Evolutionary conservation across 176 grass and related monocot species (phyloP), one percentile per base, ranked within the genome.

Genomic region (Chrysopogon serrulatus): DNA sequence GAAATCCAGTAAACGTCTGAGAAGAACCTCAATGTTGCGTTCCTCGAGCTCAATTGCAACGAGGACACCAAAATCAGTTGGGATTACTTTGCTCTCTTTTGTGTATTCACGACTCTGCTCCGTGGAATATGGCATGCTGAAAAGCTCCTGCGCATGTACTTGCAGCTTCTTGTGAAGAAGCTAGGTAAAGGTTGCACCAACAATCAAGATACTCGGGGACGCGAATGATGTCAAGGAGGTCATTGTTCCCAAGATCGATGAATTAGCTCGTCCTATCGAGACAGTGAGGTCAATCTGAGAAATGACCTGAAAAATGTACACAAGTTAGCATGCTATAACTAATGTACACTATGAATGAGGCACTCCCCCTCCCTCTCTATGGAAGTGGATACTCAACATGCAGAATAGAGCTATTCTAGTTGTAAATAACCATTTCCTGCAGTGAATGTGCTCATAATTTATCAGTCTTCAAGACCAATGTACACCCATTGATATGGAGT

Each of bases 31-130:
- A 91, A 96, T 61, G 78, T 91, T 33, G 89, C 92, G 17, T 99
- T 99, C 81, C 89, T 96, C 42, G 93, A 99, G 74, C 91, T 99
- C 17, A 90, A 99, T 73, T 96, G 91, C 87, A 96, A 96, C 80
- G 75, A 99, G 67, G 96, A 96, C 64, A 99, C 94, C 69, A 99
- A 21, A 88, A 93, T 96, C 30, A 31, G 49, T 78, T 45, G 45
- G 44, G 31, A 75, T 30, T 40, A 74, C 19, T 49, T 57, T 78
- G 8, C n/a, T 76, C 6, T 70, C 43, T 71, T 64, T 74, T 68
- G 33, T 81, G 27, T 51, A 56, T 71, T 41, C 75, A 21, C 10
- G 32, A 32, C 48, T 88, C 34, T 36, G 44, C 32, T 48, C 42
- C 66, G 36, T 79, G 63, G 31, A 51, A 86, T 42, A 44, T 5